Percentiles rank a stretch among this genome's conserved stretches.
Evolutionary conservation across 2,329 filamentous ascomycete genomes (phyloP).

Genomic region (Talaromyces sp.): DNA sequence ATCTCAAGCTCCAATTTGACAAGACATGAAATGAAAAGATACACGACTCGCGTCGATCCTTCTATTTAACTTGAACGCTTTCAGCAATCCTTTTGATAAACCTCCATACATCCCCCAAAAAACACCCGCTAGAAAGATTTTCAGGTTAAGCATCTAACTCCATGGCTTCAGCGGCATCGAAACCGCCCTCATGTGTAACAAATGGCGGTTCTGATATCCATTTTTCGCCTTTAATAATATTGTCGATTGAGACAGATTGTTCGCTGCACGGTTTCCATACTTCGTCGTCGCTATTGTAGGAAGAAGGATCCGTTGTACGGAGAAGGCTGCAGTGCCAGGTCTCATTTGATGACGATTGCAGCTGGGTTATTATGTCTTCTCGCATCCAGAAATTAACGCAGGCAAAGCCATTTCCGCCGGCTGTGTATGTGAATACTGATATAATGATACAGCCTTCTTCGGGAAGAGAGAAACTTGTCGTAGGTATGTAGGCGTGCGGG

Average conservation of each 20-base stretch:
- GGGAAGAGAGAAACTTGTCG: background rate
- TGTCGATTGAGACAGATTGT: background rate
- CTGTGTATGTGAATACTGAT: constrained; percentile 3
- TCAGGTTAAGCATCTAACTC: background rate
- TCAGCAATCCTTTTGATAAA: background rate
- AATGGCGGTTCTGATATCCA: background rate
- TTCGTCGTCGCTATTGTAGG: background rate
- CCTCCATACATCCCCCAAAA: background rate
- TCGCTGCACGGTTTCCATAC: background rate
- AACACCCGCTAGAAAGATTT: background rate
- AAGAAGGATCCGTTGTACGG: background rate
- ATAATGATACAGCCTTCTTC: constrained; percentile 13
- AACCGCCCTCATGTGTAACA: background rate
- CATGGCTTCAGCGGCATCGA: background rate
- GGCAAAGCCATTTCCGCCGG: background rate
- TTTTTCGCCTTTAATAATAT: background rate
- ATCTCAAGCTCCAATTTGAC: background rate
- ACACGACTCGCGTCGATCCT: constrained; percentile 1
- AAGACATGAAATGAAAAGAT: background rate
- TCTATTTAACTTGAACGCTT: constrained; percentile 1
- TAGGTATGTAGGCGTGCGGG: background rate
- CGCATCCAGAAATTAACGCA: constrained; percentile 16
- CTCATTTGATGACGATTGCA: background rate
- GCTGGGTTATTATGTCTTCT: constrained; percentile 11
- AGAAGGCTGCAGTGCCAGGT: constrained; percentile 9